A percentile compares a stretch with the other conserved stretches of the same genome.
These are phyloP conservation scores for Ensete ventricosum DNA, from an alignment of 176 grass and related monocot genomes.

Conservation along the genomic window DNA sequence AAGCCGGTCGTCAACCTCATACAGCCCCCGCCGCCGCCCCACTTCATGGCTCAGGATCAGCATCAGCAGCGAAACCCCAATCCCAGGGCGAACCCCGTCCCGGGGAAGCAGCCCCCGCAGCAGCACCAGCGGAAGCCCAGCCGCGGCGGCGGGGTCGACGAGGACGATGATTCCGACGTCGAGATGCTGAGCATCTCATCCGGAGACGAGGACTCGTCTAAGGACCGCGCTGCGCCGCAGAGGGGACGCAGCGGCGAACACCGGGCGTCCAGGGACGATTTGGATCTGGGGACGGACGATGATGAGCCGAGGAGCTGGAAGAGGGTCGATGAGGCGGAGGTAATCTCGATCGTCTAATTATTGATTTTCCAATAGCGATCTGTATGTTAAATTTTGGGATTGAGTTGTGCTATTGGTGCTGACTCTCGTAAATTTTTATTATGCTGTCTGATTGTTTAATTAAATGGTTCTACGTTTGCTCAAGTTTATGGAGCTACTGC, in stretches of 20 bases:
- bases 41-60: conserved; percentile 1
- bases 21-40: conserved; percentile 37
- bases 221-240: conserved; percentile 45
- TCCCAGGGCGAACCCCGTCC: conserved; percentile 12
- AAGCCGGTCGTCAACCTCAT: conserved; percentile 96
- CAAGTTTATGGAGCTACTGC: neutral
- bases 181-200: conserved; percentile 95
- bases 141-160: conserved; percentile 50
- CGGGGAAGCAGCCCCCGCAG: conserved; percentile 12
- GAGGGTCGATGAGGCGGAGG: conserved; percentile 91
- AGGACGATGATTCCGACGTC: conserved; percentile 91
- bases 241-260: conserved; percentile 38
- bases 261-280: conserved; percentile 54
- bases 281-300: conserved; percentile 52
- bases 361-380: neutral
- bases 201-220: conserved; percentile 69
- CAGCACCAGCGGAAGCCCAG: conserved; percentile 38
- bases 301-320: conserved; percentile 97
- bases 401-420: no score
- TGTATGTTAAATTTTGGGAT: no score
- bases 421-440: no score
- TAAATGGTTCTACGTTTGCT: neutral
- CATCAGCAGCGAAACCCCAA: conserved; percentile 14
- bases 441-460: no score
- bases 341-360: conserved; percentile 20